Conservation (phyloP, 1,284 basidiomycete species). For the Pseudozyma flocculosa region DNA sequence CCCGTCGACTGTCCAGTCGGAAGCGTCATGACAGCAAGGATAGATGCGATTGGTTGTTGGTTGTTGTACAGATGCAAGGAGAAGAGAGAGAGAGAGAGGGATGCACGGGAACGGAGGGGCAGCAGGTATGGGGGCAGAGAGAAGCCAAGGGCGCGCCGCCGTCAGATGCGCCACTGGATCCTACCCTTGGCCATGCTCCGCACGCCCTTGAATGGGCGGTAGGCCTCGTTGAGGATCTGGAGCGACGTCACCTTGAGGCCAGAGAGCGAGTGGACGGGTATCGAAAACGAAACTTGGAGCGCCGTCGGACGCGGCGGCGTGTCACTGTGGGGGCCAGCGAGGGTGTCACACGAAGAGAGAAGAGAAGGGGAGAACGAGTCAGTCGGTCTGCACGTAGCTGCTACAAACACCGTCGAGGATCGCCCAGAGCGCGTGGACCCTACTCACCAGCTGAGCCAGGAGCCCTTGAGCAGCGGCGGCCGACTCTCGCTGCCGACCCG, state of each 20-base stretch:
- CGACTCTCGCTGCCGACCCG: constrained; percentile 10
- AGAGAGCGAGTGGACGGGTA: constrained; percentile 74
- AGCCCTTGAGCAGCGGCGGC: constrained; percentile 23
- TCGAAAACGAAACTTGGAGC: constrained; percentile 71
- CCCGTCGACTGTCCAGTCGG: no score
- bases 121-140: no score
- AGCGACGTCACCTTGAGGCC: constrained; percentile 80
- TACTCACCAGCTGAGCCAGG: constrained; percentile 14
- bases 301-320: constrained; percentile 68
- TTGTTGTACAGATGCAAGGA: no score
- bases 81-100: no score
- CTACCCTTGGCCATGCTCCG: constrained; percentile 55
- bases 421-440: constrained; percentile 2
- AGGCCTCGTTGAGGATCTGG: constrained; percentile 66
- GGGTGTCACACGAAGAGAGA: no score
- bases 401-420: constrained; percentile 2
- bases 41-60: no score
- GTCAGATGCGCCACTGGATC: constrained; percentile 38
- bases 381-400: no score
- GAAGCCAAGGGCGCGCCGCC: no score
- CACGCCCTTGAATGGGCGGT: constrained; percentile 69
- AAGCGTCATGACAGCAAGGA: no score
- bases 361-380: no score
- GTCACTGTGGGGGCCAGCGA: constrained; percentile 4
- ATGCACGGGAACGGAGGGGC: no score